A percentile compares a stretch with the other conserved stretches of the same genome.
Evolutionary conservation across 805 yeast genomes (phyloP).

Genomic region (Barnettozyma vustinii): DNA sequence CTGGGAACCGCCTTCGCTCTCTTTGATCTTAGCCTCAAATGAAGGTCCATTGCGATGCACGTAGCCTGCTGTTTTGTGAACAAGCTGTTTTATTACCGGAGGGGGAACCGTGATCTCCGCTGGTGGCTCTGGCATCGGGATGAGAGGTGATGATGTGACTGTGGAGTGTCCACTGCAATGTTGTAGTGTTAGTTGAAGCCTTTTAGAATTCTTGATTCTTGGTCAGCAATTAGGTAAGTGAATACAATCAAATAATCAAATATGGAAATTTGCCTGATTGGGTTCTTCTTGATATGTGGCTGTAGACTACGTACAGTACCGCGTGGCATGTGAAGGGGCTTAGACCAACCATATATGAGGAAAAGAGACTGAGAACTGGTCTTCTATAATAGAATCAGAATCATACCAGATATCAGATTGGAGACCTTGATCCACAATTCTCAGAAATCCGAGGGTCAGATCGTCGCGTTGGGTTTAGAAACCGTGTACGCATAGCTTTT

Average conservation of each 20-base stretch:
- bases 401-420: no score
- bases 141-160: background rate
- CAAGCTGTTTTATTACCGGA: conserved; percentile 41
- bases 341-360: no score
- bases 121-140: conserved; percentile 26
- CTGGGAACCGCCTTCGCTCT: conserved; percentile 43
- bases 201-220: no score
- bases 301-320: no score
- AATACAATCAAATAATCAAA: no score
- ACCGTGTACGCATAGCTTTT: background rate
- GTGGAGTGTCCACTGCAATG: no score
- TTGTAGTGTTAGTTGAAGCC: no score
- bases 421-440: background rate
- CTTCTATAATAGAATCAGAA: no score
- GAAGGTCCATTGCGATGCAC: conserved; percentile 61
- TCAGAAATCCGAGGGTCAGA: background rate
- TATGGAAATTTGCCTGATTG: background rate
- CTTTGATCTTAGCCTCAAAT: conserved; percentile 54
- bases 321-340: no score
- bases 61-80: conserved; percentile 68
- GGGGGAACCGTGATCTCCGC: conserved; percentile 51
- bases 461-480: background rate
- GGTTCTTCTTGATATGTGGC: no score
- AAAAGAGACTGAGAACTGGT: no score
- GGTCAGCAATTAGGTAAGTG: background rate